Evolutionary conservation across 768 basidiomycete genomes (phyloP), one percentile per base, ranked within the genome.

Genomic region (Mrakia blollopis): DNA sequence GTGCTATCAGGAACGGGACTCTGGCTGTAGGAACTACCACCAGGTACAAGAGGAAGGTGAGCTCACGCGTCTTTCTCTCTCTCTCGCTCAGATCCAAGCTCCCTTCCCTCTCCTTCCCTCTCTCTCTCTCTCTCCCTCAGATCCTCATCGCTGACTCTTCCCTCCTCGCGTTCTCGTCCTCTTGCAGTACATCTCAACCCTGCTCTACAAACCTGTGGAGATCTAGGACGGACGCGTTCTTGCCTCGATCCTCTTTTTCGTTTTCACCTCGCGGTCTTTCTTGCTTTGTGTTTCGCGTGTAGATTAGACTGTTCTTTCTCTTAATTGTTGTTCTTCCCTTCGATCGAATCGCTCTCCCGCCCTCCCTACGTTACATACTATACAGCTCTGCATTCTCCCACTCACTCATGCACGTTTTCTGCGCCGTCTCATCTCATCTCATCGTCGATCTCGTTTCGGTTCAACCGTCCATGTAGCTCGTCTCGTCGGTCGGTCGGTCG

Each of bases 1-100:
- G 93, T 81, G 94, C 95, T 72, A 98, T 98, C 78, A 87, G 89
- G 83, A 94, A 94, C 83, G 94, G 93, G 10, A 93, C 96, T 65
- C 84, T 98, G 69, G 94, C 94, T 54, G 94, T 98, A 8, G 94
- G 90, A 37, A 93, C 89, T 78, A 98, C 95, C 76, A 94, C 91
- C 71, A 86, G 95, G 82, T 98, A 97, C 85, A 86, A 89, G 84
- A 89, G 91, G 86, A 98, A 96, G 90, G 93, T 93, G 81, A 25
- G 86, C 57, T 2, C 2, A 50, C 30, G 68, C 39, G 54, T 72
- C 75, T 76, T 32, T 65, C n/a, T 3, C 63, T 9, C 32, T 35
- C 32, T 65, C 35, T 25, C 35, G 25, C 62, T 13, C 7, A 21
- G n/a, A n/a, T 16, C n/a, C 16, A 21, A 13, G 18, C 37, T 39